These are phyloP conservation scores for Vigna nakashimae DNA, from an alignment of 306 rosid genomes.

Conservation along the genomic window DNA sequence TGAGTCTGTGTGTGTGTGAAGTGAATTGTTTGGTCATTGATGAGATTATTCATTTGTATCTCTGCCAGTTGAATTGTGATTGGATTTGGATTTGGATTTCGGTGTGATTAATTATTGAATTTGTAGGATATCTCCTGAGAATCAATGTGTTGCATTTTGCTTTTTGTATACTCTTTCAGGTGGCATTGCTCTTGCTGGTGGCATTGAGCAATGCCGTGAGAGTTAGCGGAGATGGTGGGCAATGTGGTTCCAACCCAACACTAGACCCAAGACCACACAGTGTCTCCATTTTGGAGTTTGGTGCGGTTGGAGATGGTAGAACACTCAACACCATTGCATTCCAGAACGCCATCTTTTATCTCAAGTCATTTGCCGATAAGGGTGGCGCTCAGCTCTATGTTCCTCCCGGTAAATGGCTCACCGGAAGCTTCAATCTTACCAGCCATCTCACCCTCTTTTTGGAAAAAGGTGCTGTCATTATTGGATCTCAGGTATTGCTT, in stretches of 20 bases:
- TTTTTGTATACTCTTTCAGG: constrained; percentile 57
- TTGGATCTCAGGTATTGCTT: constrained; percentile 89
- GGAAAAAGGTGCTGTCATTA: constrained; percentile 88
- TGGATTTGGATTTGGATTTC: not conserved
- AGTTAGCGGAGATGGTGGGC: constrained; percentile 59
- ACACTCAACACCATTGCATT: constrained; percentile 90
- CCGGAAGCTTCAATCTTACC: constrained; percentile 92
- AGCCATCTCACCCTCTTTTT: constrained; percentile 95
- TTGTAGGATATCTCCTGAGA: constrained; percentile 47
- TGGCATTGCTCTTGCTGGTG: constrained; percentile 88
- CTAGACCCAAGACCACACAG: constrained; percentile 94
- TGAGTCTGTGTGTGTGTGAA: not conserved
- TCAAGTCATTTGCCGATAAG: constrained; percentile 95
- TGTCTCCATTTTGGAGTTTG: constrained; percentile 91
- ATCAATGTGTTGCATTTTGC: constrained; percentile 45
- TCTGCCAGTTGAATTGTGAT: not conserved
- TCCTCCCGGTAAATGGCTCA: constrained; percentile 93
- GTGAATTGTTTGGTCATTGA: constrained; percentile 25
- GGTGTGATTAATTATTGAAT: not conserved
- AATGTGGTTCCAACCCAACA: constrained; percentile 63
- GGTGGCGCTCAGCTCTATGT: constrained; percentile 99
- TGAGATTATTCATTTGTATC: not conserved
- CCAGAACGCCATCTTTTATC: constrained; percentile 95
- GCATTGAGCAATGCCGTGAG: constrained; percentile 78
- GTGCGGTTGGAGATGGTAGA: constrained; percentile 96